Conservation (phyloP, 2,329 filamentous ascomycete genomes). For the Pestalotiopsis sp. region DNA sequence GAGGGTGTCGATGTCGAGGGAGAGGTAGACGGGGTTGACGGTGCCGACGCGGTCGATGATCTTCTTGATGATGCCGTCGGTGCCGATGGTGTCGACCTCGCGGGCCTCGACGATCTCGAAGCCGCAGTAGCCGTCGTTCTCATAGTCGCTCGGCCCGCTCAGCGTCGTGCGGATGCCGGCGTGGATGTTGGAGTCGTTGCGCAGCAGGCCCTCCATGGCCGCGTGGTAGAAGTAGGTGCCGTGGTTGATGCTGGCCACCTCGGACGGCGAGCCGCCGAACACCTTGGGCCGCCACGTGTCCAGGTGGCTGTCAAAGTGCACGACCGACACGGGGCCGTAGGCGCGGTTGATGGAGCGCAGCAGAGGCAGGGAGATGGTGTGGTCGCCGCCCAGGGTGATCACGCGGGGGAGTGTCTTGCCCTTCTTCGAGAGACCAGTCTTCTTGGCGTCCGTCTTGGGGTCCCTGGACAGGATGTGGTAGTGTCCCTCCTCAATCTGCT, state of each 20-base stretch:
- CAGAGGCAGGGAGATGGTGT: slow-evolving; percentile 64
- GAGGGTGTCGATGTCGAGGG: slow-evolving; percentile 85
- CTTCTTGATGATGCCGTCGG: slow-evolving; percentile 75
- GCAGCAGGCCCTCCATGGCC: slow-evolving; percentile 73
- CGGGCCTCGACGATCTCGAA: slow-evolving; percentile 80
- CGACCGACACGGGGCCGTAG: slow-evolving; percentile 63
- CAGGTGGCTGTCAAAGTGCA: slow-evolving; percentile 65
- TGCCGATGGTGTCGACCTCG: slow-evolving; percentile 53
- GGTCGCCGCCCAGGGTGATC: slow-evolving; percentile 73
- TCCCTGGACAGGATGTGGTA: slow-evolving; percentile 72
- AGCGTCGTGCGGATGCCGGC: slow-evolving; percentile 85
- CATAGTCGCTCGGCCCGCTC: slow-evolving; percentile 77
- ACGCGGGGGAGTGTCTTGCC: slow-evolving; percentile 78
- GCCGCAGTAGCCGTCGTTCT: slow-evolving; percentile 83
- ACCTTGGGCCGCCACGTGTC: slow-evolving; percentile 84
- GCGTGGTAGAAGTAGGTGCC: slow-evolving; percentile 91
- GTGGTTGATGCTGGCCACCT: slow-evolving; percentile 80
- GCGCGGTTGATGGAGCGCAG: slow-evolving; percentile 62
- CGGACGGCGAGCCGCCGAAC: slow-evolving; percentile 78
- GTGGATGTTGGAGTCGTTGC: slow-evolving; percentile 85
- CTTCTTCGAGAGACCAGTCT: slow-evolving; percentile 65
- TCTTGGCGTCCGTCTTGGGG: slow-evolving; percentile 69
- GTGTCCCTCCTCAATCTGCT: slow-evolving; percentile 86
- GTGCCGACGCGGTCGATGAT: slow-evolving; percentile 77
- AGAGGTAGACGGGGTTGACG: slow-evolving; percentile 76